A percentile compares a stretch with the other conserved stretches of the same genome.
Evolutionary conservation across 2,329 filamentous ascomycete species (phyloP).

Genomic region (Botryotinia narcissicola): DNA sequence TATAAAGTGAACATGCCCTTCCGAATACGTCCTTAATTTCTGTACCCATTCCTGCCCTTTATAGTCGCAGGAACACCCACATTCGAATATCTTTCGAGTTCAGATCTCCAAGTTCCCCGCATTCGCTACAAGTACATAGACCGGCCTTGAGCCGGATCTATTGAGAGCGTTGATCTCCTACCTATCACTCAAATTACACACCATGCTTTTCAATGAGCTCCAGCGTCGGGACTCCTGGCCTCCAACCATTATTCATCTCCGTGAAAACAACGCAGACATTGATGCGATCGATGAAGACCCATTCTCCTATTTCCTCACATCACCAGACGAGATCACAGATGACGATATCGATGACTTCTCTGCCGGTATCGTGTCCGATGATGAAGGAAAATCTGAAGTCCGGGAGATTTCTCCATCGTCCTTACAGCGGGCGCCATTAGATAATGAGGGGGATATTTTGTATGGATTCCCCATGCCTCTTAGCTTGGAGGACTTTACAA

Average conservation of each 20-base stretch:
- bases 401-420: slow-evolving; percentile 36
- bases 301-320: slow-evolving; percentile 39
- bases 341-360: slow-evolving; percentile 37
- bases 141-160: slow-evolving; percentile 38
- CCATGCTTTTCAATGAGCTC: slow-evolving; percentile 26
- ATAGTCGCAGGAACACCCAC: slow-evolving; percentile 6
- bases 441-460: slow-evolving; percentile 26
- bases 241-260: slow-evolving; percentile 36
- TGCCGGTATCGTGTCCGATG: slow-evolving; percentile 37
- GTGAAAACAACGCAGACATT: slow-evolving; percentile 24
- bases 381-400: slow-evolving; percentile 28
- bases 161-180: neutral
- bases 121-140: slow-evolving; percentile 29
- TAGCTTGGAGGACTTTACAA: slow-evolving; percentile 34
- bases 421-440: slow-evolving; percentile 30
- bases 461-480: slow-evolving; percentile 34
- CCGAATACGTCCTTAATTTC: slow-evolving; percentile 24
- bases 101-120: slow-evolving; percentile 14
- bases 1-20: slow-evolving; percentile 26
- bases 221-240: slow-evolving; percentile 39
- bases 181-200: neutral
- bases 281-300: slow-evolving; percentile 38
- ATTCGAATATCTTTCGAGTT: neutral
- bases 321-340: slow-evolving; percentile 34
- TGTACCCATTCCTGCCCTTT: slow-evolving; percentile 17